Base-by-base conservation (phyloP, 108 stramenopile species). In the Schizochytrium sp. region DNA sequence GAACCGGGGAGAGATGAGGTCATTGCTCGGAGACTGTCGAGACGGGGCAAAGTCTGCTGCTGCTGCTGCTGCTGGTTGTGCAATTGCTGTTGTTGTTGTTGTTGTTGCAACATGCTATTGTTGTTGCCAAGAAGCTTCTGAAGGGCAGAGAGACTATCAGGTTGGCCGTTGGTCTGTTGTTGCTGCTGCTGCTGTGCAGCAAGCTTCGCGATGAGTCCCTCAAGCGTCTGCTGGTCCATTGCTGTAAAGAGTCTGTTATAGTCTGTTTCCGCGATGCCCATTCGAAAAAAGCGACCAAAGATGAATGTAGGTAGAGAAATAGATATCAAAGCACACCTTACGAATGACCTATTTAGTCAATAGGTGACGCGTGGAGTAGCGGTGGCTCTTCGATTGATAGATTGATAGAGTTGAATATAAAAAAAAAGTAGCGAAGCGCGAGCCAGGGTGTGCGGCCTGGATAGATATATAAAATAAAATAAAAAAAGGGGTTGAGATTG, bases 191-290 rank as follows among this genome's bases (percentile, higher is more conserved):
- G 64, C 44, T 69, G 64, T 44, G 64, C 64, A 8, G 64, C 64
- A 44, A 69, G 64, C 64, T 69, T 69, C 2, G 64, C 64, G 42
- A 44, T 44, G 12, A 69, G 64, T 38, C 64, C 44, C 64, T 69
- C 64, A 44, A 69, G 64, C 19, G 64, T 69, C 64, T 69, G 64
- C 42, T 69, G 64, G 3, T 38, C 44, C 64, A 69, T 69, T 12
- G 64, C 7, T 7, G 8, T 69, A 44, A 44, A 60, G 59, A n/a
- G 28, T 17, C 17, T n/a, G 59, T 60, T 60, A 60, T 17, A n/a
- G 28, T 17, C 17, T n/a, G 59, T 60, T 60, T 17, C 19, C 59
- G 19, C 19, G 59, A 17, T 17, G n/a, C 59, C 19, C 19, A 60
- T 60, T 60, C 59, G 59, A 60, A 60, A n/a, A 69, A 69, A 69